Conservation (phyloP, 768 basidiomycete genomes). For the Cystofilobasidium capitatum region DNA sequence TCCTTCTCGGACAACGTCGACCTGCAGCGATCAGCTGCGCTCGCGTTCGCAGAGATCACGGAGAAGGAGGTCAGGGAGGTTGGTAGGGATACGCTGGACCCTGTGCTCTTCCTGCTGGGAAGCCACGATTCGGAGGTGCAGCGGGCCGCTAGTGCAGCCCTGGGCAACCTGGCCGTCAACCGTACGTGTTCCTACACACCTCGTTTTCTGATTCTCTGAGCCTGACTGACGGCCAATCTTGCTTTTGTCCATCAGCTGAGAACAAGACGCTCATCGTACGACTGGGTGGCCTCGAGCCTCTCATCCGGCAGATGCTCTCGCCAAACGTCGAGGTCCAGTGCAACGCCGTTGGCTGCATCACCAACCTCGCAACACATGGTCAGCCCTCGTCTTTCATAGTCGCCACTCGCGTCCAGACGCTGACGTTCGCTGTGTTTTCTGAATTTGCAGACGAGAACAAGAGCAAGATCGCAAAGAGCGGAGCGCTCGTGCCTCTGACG, state of each 20-base stretch:
- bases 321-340: conserved; percentile 99
- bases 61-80: conserved; percentile 98
- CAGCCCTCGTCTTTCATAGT: conserved; percentile 30
- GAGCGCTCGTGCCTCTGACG: conserved; percentile 93
- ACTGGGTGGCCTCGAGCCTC: conserved; percentile 89
- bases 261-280: conserved; percentile 99
- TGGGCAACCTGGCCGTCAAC: conserved; percentile 96
- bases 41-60: conserved; percentile 98
- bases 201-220: no score
- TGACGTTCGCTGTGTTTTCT: not conserved
- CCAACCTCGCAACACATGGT: conserved; percentile 98
- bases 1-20: conserved; percentile 99
- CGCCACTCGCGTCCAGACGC: not conserved
- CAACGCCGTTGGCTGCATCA: conserved; percentile 98
- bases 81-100: conserved; percentile 92
- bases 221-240: no score
- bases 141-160: conserved; percentile 89
- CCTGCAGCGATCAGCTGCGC: conserved; percentile 90
- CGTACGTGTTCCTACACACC: conserved; percentile 52
- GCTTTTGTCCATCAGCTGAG: conserved; percentile 59
- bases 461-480: conserved; percentile 98
- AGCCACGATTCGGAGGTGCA: conserved; percentile 99
- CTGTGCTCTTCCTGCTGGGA: conserved; percentile 90
- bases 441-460: conserved; percentile 83
- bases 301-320: conserved; percentile 94